phyloP scores from a whole-genome alignment of 2,329 filamentous ascomycete genomes.

The Geosmithia morbida region DNA sequence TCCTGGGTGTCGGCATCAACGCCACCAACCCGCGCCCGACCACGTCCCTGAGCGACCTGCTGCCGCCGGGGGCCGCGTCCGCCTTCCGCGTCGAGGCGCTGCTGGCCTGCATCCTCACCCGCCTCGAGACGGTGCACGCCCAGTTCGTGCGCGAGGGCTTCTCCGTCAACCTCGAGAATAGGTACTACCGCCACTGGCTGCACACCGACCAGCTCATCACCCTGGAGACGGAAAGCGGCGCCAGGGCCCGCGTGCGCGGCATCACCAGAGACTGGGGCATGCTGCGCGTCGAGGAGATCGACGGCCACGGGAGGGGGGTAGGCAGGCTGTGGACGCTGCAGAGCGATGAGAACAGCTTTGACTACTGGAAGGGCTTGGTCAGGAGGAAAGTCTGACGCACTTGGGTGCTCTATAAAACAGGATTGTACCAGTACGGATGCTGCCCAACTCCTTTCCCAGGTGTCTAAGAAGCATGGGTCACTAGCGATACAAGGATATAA shows the following conservation, averaged over 20 bases:
- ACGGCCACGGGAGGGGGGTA: constrained; percentile 55
- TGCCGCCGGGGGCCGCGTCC: constrained; percentile 28
- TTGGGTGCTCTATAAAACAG: too few relatives aligned
- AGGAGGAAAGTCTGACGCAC: constrained; percentile 72
- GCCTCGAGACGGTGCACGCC: constrained; percentile 63
- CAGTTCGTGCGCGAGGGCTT: constrained; percentile 67
- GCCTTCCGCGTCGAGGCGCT: constrained; percentile 65
- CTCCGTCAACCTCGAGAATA: constrained; percentile 52
- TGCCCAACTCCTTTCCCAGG: too few relatives aligned
- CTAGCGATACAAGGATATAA: too few relatives aligned
- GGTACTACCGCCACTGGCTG: constrained; percentile 76
- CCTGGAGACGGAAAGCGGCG: constrained; percentile 67
- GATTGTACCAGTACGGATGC: too few relatives aligned
- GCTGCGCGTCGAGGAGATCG: constrained; percentile 70
- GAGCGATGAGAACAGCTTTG: constrained; percentile 96
- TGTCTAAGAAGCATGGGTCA: too few relatives aligned
- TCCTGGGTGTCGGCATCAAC: constrained; percentile 81
- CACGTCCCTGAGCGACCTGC: constrained; percentile 67
- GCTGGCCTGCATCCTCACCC: constrained; percentile 64
- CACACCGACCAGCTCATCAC: constrained; percentile 61
- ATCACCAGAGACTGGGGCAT: constrained; percentile 90
- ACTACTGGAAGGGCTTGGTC: constrained; percentile 84
- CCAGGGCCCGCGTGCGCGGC: constrained; percentile 63
- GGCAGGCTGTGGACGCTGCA: constrained; percentile 74
- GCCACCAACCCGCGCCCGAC: constrained; percentile 73